These are phyloP conservation scores for Alternaria infectoria DNA, from an alignment of 2,329 filamentous ascomycete species.

Conservation along the genomic window DNA sequence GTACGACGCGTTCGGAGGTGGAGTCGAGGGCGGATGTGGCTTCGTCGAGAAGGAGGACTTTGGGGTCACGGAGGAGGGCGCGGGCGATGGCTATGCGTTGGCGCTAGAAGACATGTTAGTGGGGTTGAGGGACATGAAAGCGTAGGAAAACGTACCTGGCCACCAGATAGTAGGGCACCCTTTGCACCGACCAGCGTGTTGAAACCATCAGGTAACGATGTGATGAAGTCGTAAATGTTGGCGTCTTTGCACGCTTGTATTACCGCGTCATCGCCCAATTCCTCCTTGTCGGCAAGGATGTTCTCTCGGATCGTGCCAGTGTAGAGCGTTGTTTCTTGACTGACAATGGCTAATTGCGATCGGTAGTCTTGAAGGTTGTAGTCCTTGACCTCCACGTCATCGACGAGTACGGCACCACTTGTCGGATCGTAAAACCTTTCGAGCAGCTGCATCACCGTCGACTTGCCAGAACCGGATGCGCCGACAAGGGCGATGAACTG, in stretches of 20 bases:
- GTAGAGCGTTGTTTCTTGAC: constrained; percentile 93
- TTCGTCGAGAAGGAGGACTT: constrained; percentile 67
- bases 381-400: constrained; percentile 79
- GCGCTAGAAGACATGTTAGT: constrained; percentile 62
- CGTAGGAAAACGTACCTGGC: constrained; percentile 52
- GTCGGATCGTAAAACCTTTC: constrained; percentile 95
- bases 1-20: constrained; percentile 73
- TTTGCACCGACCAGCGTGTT: constrained; percentile 86
- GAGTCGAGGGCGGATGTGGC: constrained; percentile 48
- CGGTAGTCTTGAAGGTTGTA: constrained; percentile 86
- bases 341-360: constrained; percentile 85
- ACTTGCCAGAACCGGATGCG: constrained; percentile 93
- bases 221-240: constrained; percentile 48
- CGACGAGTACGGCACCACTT: constrained; percentile 78
- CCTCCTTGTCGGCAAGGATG: constrained; percentile 68
- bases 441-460: constrained; percentile 86
- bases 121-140: no score
- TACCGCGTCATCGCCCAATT: constrained; percentile 74
- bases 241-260: constrained; percentile 78
- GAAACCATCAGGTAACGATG: constrained; percentile 69
- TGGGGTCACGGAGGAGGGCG: constrained; percentile 88
- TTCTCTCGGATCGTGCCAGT: constrained; percentile 92
- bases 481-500: constrained; percentile 91
- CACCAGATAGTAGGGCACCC: constrained; percentile 69
- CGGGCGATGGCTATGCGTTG: constrained; percentile 94